Conservation (phyloP, 192 early-diverging fungal species). For the Coemansia guatemalensis region DNA sequence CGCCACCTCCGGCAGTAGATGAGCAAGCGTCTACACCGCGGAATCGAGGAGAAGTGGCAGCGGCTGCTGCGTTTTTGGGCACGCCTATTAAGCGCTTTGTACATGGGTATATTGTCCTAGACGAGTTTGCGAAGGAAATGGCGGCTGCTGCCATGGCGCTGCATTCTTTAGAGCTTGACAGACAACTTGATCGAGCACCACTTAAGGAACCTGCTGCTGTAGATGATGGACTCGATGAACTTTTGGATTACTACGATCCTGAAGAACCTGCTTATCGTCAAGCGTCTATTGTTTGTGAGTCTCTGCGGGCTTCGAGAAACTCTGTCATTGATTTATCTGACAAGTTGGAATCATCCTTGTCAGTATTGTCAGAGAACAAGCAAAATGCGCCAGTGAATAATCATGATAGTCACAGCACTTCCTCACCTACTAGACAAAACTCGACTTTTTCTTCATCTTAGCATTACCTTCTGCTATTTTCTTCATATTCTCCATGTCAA, state of each 20-base stretch:
- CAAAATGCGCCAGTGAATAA: too few species aligned
- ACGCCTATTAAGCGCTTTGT: constrained; percentile 58
- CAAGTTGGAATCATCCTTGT: too few species aligned
- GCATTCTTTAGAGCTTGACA: constrained; percentile 46
- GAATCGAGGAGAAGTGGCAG: constrained; percentile 12
- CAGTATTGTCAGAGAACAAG: too few species aligned
- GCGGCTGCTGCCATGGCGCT: constrained; percentile 57
- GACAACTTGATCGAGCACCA: constrained; percentile 11
- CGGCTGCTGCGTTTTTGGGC: constrained; percentile 24
- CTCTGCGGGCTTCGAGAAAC: not conserved
- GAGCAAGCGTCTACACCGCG: not conserved
- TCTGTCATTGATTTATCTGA: constrained; percentile 18
- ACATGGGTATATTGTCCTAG: constrained; percentile 59
- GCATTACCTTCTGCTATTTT: too few species aligned
- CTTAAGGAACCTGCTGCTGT: not conserved
- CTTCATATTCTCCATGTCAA: too few species aligned
- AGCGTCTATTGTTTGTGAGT: constrained; percentile 13
- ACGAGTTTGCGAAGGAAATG: constrained; percentile 66
- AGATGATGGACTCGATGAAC: constrained; percentile 35
- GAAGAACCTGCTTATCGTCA: constrained; percentile 31
- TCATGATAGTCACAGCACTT: too few species aligned
- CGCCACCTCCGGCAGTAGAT: not conserved
- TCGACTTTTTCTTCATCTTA: too few species aligned
- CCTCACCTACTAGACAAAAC: too few species aligned
- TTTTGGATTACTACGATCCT: constrained; percentile 46